Evolutionary conservation across 805 yeast species (phyloP), one percentile per base, ranked within the genome.

Genomic region (Lachancea waltii): DNA sequence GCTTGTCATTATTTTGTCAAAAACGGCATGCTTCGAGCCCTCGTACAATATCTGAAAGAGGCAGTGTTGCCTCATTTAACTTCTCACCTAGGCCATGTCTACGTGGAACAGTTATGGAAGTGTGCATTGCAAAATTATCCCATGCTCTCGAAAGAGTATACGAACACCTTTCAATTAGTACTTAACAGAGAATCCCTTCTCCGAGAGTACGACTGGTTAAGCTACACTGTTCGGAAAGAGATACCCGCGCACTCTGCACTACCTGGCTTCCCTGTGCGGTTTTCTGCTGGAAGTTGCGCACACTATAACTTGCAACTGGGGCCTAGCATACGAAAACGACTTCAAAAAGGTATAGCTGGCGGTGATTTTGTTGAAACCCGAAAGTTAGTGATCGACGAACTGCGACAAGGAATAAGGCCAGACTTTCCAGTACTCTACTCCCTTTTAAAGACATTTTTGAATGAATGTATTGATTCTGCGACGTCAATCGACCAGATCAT

Each of bases 371-470:
- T 44, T 7, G 41, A 35, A 3, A 50, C 53, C 2, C 45, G 46
- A 19, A 27, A 38, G 5, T 27, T 38, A 14, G 26, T 55, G 9
- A 23, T 49, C 9, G 46, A 47, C 26, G 47, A 46, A 10, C 34
- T 45, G n/a, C 48, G 52, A 34, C 46, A 47, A 24, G 60, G 59
- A 2, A 33, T 45, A 9, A 42, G 43, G 20, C 56, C 56, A 2
- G 36, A 46, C 14, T 46, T 53, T 14, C 28, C 45, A 5, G 44
- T 55, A 21, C 44, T 48, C 30, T 53, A 51, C 35, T 26, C 42
- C 5, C 36, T 55, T 15, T 38, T 54, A 26, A 41, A 48, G 26
- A n/a, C 35, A 3, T 47, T 51, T 24, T 37, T 54, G 35, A 30
- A 38, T 10, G 43, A 44, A 11, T 35, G 35, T 7, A 33, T 46